A percentile compares a stretch with the other conserved stretches of the same genome.
Evolutionary conservation across 1,284 basidiomycete genomes (phyloP).

Genomic region (Limonomyces culmigenus): DNA sequence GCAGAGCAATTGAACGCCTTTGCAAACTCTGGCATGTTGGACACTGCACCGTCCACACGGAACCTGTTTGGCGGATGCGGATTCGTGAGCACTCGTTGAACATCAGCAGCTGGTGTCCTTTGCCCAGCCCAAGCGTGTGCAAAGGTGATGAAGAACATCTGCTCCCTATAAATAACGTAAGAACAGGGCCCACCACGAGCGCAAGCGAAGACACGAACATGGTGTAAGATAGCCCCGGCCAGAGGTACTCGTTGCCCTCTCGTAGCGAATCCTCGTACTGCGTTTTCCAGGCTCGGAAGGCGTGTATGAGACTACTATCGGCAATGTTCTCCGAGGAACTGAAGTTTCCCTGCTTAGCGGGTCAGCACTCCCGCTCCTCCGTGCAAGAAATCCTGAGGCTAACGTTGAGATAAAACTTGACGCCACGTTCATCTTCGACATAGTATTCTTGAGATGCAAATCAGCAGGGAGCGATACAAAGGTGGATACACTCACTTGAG

Average conservation of each 20-base stretch:
- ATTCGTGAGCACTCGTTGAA: slow-evolving; percentile 64
- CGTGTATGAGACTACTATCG: slow-evolving; percentile 73
- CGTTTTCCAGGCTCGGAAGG: slow-evolving; percentile 76
- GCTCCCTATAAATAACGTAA: slow-evolving; percentile 35
- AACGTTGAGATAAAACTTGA: slow-evolving; percentile 76
- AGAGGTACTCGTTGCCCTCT: slow-evolving; percentile 48
- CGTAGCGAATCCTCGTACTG: slow-evolving; percentile 37
- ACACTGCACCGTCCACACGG: slow-evolving; percentile 71
- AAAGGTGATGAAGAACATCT: slow-evolving; percentile 84
- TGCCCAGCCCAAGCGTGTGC: slow-evolving; percentile 62
- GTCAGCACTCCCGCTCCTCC: slow-evolving; percentile 17
- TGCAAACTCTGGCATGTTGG: slow-evolving; percentile 67
- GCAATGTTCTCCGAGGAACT: slow-evolving; percentile 87
- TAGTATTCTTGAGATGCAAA: slow-evolving; percentile 75
- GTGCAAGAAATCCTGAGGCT: too few relatives aligned
- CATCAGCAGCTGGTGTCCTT: slow-evolving; percentile 60
- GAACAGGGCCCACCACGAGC: neutral
- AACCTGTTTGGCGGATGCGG: slow-evolving; percentile 74
- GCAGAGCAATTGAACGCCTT: slow-evolving; percentile 61
- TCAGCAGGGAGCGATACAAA: slow-evolving; percentile 1
- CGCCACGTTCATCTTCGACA: slow-evolving; percentile 73
- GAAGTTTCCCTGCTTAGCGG: slow-evolving; percentile 15
- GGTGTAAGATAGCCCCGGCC: slow-evolving; percentile 76
- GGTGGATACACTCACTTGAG: slow-evolving; percentile 28
- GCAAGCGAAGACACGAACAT: slow-evolving; percentile 19